Evolutionary conservation across 2,329 filamentous ascomycete species (phyloP), one percentile per base, ranked within the genome.

Genomic region (Fusarium haematococcum): DNA sequence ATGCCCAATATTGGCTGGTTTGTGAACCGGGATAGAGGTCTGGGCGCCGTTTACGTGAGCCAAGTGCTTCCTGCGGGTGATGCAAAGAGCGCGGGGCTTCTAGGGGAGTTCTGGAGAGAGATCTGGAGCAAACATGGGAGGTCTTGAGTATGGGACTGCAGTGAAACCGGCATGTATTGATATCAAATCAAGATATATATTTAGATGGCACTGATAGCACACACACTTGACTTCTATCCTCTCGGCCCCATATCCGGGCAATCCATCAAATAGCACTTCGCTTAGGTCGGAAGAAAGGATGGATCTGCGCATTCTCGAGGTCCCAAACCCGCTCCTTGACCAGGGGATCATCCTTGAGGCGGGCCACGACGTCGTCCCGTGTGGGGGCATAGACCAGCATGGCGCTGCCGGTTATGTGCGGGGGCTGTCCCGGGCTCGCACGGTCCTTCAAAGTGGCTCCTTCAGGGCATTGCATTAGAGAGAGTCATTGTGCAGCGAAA

Each of bases 1-100:
- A 68, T 68, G 65, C 65, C 65, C 11, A 68, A 68, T 25, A 68
- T 68, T 33, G 60, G 65, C n/a, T 68, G 65, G 65, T 68, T 52
- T 37, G 54, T 68, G 5, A 63, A 68, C 25, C 59, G 65, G 27
- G 52, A 68, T 13, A 39, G 25, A 20, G 60, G 35, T 18, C 54
- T 58, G 14, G 65, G 65, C n/a, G 52, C 59, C 4, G 14, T 68
- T 9, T 68, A 68, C 23, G 52, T 59, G n/a, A 68, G 65, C 60
- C 65, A 68, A 30, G 52, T 68, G 5, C 60, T 68, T n/a, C 65
- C 65, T 33, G 30, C 65, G 13, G 65, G 48, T 35, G 65, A 68
- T 23, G 16, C 33, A 16, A 63, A 68, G 25, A 68, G 59, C 14
- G 60, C 64, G 11, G 54, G 14, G 16, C 48, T 68, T 16, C 60